A percentile compares a stretch with the other conserved stretches of the same genome.
Evolutionary conservation across 1,284 basidiomycete genomes (phyloP).

Genomic region (Porphyrellus sp.): DNA sequence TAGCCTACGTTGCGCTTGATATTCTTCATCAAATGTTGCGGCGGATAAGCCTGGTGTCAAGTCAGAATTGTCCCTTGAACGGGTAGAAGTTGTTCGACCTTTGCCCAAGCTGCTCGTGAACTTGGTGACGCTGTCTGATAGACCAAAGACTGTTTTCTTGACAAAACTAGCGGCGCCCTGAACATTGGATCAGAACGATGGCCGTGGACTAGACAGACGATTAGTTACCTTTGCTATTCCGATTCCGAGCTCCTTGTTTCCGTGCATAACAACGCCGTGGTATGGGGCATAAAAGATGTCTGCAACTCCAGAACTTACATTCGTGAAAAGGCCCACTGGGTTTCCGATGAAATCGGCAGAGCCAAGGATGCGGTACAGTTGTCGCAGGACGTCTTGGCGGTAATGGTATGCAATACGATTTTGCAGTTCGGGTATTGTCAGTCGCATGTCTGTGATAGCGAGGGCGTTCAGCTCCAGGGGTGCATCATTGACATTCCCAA

Average conservation of each 20-base stretch:
- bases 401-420: conserved; percentile 91
- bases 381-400: conserved; percentile 88
- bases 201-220: background rate
- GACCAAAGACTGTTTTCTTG: conserved; percentile 97
- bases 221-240: conserved; percentile 86
- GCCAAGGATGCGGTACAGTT: conserved; percentile 94
- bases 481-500: conserved; percentile 97
- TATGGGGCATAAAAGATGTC: conserved; percentile 99
- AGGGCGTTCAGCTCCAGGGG: conserved; percentile 95
- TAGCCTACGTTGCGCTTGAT: conserved; percentile 87
- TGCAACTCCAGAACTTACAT: conserved; percentile 97
- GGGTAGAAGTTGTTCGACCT: conserved; percentile 46
- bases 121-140: conserved; percentile 95
- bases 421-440: conserved; percentile 83
- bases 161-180: conserved; percentile 97
- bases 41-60: conserved; percentile 77
- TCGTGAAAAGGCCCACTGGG: conserved; percentile 96
- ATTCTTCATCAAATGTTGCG: conserved; percentile 95
- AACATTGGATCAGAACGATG: conserved; percentile 11
- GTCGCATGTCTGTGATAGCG: conserved; percentile 91
- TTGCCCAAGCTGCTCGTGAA: conserved; percentile 97
- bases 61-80: conserved; percentile 1
- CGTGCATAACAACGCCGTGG: conserved; percentile 96
- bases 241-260: conserved; percentile 92
- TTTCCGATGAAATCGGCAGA: conserved; percentile 94